These are phyloP conservation scores for Linderniella brevidens DNA, from an alignment of 257 asterid species.

Conservation along the genomic window DNA sequence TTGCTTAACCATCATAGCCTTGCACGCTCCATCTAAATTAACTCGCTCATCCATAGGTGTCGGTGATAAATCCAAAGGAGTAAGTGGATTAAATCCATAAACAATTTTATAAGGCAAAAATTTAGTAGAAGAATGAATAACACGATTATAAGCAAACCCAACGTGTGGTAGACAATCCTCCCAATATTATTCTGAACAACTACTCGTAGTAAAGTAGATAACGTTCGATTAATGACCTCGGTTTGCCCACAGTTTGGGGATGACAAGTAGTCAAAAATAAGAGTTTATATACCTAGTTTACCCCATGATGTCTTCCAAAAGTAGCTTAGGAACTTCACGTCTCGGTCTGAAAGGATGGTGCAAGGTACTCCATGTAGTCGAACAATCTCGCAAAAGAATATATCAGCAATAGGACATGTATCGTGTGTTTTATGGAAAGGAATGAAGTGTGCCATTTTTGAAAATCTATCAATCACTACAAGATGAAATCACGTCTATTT, in stretches of 20 bases:
- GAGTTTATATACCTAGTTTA: background rate
- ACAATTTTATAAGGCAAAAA: background rate
- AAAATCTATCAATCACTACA: background rate
- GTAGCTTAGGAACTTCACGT: no score
- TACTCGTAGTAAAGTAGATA: background rate
- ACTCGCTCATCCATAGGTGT: background rate
- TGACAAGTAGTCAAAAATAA: background rate
- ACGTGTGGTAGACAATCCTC: background rate
- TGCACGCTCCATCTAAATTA: background rate
- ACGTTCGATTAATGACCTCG: background rate
- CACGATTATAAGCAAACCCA: background rate
- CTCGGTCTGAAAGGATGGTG: no score
- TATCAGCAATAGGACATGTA: no score
- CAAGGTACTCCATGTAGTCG: no score
- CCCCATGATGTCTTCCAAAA: background rate
- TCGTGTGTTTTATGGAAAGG: no score
- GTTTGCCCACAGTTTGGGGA: background rate
- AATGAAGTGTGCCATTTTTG: no score
- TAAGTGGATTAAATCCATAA: background rate
- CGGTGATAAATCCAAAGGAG: background rate
- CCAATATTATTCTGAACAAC: background rate
- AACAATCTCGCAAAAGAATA: no score
- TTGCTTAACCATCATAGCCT: background rate
- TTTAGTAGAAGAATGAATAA: background rate
- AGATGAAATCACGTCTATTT: background rate